Base-by-base conservation (phyloP, 1,284 basidiomycete genomes). In the Cutaneotrichosporon mucoides region DNA sequence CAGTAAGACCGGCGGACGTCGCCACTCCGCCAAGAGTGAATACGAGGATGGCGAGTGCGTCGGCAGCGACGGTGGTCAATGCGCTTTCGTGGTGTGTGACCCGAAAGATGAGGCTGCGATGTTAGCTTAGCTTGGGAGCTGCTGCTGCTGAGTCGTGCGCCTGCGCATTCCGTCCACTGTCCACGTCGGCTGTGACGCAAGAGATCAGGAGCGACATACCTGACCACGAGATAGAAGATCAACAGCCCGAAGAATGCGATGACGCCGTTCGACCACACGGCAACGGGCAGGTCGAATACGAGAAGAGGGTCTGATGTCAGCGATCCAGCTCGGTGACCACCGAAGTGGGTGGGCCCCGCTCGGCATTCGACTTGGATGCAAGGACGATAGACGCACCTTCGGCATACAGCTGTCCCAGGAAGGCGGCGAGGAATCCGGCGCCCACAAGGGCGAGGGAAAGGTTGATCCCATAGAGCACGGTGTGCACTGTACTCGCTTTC, bases 381-480 rank as follows among this genome's bases (percentile, higher is more conserved):
- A 2, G 24, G 24, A 24, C 24, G 24, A 24, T 24, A 24, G 10
- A 24, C 49, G 2, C 24, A 51, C 49, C 38, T 12, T 51, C 49
- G 3, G 49, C 49, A 41, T 51, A 51, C 5, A 51, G 49, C 38
- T 51, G 37, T 10, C 49, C 49, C 7, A 51, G 49, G 38, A 51
- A 51, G 10, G 49, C 49, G 4, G 49, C 49, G 12, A 51, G 49
- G 24, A 51, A 51, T 0, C 49, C 49, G 38, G 49, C 49, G 38
- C 49, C 49, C 4, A 51, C 38, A 16, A 51, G 16, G 38, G 49
- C 49, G 15, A 38, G 15, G 37, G 37, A 5, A 9, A 51, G 49
- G 37, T 24, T 40, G 16, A 41, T n/a, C 10, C 37, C 49, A 12
- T 51, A 51, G 9, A 51, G 49, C 2, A 40, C 37, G 9, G 49